Evolutionary conservation across 2,329 filamentous ascomycete species (phyloP), one percentile per base, ranked within the genome.

Genomic region (Emergomyces orientalis): DNA sequence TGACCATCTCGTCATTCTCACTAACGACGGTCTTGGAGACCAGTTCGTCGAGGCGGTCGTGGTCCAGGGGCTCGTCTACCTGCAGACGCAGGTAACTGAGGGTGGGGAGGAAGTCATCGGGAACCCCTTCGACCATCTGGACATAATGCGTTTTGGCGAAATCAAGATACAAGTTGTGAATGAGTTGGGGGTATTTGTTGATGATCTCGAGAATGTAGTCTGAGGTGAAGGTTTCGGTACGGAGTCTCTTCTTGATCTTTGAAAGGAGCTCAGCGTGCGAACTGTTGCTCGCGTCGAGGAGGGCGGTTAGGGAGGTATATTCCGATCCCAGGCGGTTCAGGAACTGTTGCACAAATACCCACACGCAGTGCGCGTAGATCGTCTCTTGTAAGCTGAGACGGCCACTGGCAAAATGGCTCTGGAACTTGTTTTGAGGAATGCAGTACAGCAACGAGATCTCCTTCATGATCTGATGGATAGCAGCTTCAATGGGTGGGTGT

Each of bases 191-290:
- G 75, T 97, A 94, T 59, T 88, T 88, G 74, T 88, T 87, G 77
- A 99, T 96, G 74, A 99, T 97, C 78, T 99, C 93, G 34, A 93
- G 86, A 69, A 99, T 97, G 79, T 99, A 99, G 72, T 97, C 93
- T 4, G 94, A 89, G 0, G 94, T 99, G 76, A 99, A 99, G 0
- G 94, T 99, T 79, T 99, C 94, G 0, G 90, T 94, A 71, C 94
- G 89, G 64, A 99, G 84, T 71, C 94, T 88, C 70, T 92, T 91
- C 86, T 99, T 99, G 72, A 99, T 85, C 80, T 95, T 97, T 37
- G 89, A 89, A 43, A 99, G 83, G 64, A 97, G 83, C 70, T 94
- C 91, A 22, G 89, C 90, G 71, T 97, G 91, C 1, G 86, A 84
- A 69, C 87, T 94, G 77, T 96, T 95, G 72, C 85, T 88, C 32